phyloP scores from a whole-genome alignment of 225 moss, liverwort and hornwort genomes.

The Ulota crispa region DNA sequence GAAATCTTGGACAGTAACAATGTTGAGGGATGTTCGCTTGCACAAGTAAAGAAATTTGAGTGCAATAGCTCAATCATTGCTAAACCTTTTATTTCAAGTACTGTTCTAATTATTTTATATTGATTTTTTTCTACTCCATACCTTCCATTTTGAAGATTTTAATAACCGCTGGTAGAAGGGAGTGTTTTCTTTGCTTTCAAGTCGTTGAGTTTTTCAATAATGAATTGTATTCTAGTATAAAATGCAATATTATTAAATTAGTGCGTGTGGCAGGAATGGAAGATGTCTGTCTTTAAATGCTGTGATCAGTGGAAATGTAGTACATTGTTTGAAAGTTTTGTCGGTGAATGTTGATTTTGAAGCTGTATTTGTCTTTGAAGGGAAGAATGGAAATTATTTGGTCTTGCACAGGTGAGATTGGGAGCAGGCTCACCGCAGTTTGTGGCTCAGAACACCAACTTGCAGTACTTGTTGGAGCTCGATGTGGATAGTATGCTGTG shows the following conservation, averaged over 20 bases:
- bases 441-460: constrained; percentile 79
- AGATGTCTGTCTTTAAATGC: not conserved
- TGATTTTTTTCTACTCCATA: not conserved
- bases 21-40: constrained; percentile 60
- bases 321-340: not conserved
- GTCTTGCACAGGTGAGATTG: constrained; percentile 49
- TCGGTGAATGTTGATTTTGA: constrained; percentile 1
- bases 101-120: not conserved
- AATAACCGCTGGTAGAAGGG: not conserved
- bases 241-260: not conserved
- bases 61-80: not conserved
- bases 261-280: not conserved
- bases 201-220: not conserved
- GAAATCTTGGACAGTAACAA: not conserved
- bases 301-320: not conserved
- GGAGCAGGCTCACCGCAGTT: constrained; percentile 60
- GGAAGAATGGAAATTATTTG: constrained; percentile 16
- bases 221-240: not conserved
- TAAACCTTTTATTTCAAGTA: not conserved
- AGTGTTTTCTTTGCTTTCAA: not conserved
- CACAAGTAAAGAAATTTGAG: constrained; percentile 45
- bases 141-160: not conserved
- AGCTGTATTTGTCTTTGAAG: constrained; percentile 22
- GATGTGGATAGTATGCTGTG: constrained; percentile 79
- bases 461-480: constrained; percentile 80